Conservation (phyloP, 306 rosid genomes). For the Vigna trinervia region DNA sequence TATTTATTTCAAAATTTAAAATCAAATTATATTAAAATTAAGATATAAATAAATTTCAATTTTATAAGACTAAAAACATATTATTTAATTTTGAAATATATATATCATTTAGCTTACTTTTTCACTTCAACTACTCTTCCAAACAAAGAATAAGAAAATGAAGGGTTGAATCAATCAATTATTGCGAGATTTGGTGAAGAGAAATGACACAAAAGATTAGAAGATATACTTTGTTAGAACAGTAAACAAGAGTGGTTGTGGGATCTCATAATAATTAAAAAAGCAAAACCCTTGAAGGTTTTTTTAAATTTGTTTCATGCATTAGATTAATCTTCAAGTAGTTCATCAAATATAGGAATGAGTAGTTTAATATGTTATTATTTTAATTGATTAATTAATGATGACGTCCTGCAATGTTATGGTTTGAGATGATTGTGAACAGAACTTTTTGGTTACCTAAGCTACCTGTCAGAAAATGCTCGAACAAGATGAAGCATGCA, state of each 20-base stretch:
- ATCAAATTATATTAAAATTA: too few relatives aligned
- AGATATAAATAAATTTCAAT: too few relatives aligned
- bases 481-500: conserved; percentile 19
- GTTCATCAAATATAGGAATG: background rate
- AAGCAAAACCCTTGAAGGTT: background rate
- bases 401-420: background rate
- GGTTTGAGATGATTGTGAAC: background rate
- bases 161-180: conserved; percentile 5
- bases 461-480: conserved; percentile 29
- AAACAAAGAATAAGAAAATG: background rate
- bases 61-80: too few relatives aligned
- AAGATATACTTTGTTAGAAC: conserved; percentile 22
- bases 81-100: too few relatives aligned
- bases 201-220: conserved; percentile 13
- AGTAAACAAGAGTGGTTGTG: conserved; percentile 6
- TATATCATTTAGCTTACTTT: background rate
- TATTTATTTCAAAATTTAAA: too few relatives aligned
- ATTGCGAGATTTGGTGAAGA: conserved; percentile 39
- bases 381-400: background rate
- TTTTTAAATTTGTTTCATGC: background rate
- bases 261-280: conserved; percentile 7
- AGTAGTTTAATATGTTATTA: background rate
- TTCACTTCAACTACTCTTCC: conserved; percentile 35
- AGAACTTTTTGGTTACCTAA: conserved; percentile 22
- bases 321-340: background rate